Base-by-base conservation (phyloP, 1,284 basidiomycete species). In the Cryptococcus sp. region DNA sequence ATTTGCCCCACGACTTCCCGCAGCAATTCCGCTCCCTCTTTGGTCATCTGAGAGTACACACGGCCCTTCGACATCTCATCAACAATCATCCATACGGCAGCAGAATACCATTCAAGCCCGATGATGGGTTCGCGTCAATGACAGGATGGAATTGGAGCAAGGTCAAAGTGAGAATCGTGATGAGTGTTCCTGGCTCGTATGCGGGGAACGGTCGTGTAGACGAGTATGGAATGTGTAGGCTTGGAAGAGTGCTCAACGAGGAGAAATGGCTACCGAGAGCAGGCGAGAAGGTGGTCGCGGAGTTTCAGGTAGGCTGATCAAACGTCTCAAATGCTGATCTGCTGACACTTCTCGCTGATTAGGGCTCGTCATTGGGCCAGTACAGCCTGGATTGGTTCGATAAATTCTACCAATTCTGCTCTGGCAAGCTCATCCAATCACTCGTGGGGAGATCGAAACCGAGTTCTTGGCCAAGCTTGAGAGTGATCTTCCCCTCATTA, bases 291-390 rank as follows among this genome's bases (percentile, higher is more conserved):
- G 58, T 77, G 0, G 63, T 62, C 1, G 67, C 63, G 0, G 78
- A 79, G 54, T 78, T 68, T 54, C 78, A 79, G 65, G 78, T 79
- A 26, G 57, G 68, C 25, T 20, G 22, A 5, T 34, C 29, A 34
- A 25, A 40, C 34, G 10, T 41, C 39, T 5, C 2, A 34, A 34
- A 13, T 10, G 29, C 29, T 7, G 29, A 10, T 34, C 29, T 10
- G 29, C 29, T 34, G 13, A 34, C 29, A 34, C 29, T n/a, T 44
- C 5, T 45, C 4, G 20, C 19, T 20, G 43, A 19, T 15, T 50
- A 79, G 76, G 72, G 73, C 3, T 79, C 78, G 0, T 77, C 75
- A 0, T 54, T 78, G 1, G 75, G 74, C 1, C 26, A 54, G n/a
- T 77, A 76, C 58, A 64, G 61, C 11, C 49, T 70, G 2, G 69